Evolutionary conservation across 768 basidiomycete genomes (phyloP).

Genomic region (Tulasnella sp.): DNA sequence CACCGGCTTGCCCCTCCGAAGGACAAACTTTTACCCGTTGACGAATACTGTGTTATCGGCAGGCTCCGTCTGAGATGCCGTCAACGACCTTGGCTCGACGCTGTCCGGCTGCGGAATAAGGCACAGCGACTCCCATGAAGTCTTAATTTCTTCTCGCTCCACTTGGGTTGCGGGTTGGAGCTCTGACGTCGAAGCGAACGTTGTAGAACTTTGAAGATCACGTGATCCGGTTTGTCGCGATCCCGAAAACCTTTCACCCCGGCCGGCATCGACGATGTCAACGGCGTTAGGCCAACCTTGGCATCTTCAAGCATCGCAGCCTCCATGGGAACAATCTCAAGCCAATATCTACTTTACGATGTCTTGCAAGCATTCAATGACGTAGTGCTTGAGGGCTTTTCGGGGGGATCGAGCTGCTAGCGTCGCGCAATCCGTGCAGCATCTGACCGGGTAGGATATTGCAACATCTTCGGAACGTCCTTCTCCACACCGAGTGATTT

Average conservation of each 20-base stretch:
- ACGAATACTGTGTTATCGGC: not conserved
- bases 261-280: conserved; percentile 11
- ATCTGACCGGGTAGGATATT: not conserved
- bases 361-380: not conserved
- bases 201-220: not conserved
- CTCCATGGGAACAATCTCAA: not conserved
- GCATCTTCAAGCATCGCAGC: not conserved
- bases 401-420: not conserved
- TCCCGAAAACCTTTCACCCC: not conserved
- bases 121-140: not conserved
- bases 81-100: not conserved
- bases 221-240: not conserved
- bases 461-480: conserved; percentile 18
- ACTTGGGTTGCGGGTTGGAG: not conserved
- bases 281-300: not conserved
- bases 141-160: not conserved
- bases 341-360: not conserved
- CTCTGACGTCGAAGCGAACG: not conserved
- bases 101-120: not conserved
- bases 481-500: not conserved
- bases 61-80: not conserved
- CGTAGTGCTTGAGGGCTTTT: conserved; percentile 3
- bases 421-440: conserved; percentile 1
- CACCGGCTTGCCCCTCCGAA: not conserved
- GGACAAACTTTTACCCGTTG: no score